A percentile compares a stretch with the other conserved stretches of the same genome.
Conservation (phyloP, 2,329 filamentous ascomycete genomes). For the Talaromyces sp. region DNA sequence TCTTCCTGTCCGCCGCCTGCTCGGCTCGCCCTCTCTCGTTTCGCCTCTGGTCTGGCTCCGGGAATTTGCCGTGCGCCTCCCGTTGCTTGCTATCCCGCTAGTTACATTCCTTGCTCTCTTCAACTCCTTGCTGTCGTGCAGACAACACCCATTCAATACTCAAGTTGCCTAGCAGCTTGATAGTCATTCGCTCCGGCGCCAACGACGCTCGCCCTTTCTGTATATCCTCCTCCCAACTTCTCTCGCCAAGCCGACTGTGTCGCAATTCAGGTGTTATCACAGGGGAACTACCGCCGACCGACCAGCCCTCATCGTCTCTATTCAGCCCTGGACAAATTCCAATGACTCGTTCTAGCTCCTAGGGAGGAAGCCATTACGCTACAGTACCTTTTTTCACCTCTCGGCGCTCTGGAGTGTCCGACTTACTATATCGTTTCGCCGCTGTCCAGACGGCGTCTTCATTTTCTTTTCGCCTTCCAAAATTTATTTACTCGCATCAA, state of each 20-base stretch:
- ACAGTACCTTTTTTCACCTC: neutral
- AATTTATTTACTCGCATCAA: neutral
- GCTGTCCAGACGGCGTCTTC: neutral
- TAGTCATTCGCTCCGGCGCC: neutral
- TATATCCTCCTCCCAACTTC: neutral
- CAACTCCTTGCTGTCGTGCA: neutral
- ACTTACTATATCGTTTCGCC: neutral
- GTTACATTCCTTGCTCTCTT: slow-evolving; percentile 11
- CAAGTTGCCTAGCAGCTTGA: neutral
- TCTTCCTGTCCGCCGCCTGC: neutral
- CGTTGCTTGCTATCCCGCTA: slow-evolving; percentile 6
- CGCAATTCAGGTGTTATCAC: neutral
- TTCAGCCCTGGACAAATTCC: slow-evolving; percentile 2
- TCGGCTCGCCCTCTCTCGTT: neutral
- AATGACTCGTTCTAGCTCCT: slow-evolving; percentile 4
- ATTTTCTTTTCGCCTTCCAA: neutral
- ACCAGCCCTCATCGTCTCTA: neutral
- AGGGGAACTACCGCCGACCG: neutral
- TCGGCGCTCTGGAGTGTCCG: slow-evolving; percentile 6
- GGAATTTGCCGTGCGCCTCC: neutral
- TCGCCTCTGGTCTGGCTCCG: neutral
- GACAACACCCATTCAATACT: neutral
- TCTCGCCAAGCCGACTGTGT: neutral
- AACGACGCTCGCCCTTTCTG: neutral
- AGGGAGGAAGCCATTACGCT: slow-evolving; percentile 2